phyloP scores from a whole-genome alignment of 2,329 filamentous ascomycete species.

The Triangularia verruculosa region DNA sequence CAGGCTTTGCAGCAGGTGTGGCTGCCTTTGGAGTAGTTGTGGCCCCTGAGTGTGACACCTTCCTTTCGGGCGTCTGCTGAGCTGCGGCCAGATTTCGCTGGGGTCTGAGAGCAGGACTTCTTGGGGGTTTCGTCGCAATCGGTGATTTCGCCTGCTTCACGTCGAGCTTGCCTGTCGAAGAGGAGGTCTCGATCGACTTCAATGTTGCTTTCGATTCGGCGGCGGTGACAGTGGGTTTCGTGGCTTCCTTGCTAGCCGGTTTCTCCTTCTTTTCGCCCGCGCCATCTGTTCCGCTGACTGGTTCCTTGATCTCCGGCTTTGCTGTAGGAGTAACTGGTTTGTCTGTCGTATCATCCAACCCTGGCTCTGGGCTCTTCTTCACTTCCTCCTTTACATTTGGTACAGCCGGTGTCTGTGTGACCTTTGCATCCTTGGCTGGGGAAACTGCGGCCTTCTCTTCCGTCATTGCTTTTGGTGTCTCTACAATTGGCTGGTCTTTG shows the following conservation, averaged over 20 bases:
- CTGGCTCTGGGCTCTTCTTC: slow-evolving; percentile 26
- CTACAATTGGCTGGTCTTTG: slow-evolving; percentile 41
- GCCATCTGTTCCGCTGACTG: neutral
- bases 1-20: slow-evolving; percentile 31
- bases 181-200: slow-evolving; percentile 31
- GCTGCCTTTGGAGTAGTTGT: slow-evolving; percentile 31
- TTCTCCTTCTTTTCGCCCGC: neutral
- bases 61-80: slow-evolving; percentile 38
- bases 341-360: slow-evolving; percentile 31
- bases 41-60: slow-evolving; percentile 34
- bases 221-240: slow-evolving; percentile 18
- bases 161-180: slow-evolving; percentile 32
- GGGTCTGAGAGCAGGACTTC: slow-evolving; percentile 34
- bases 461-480: slow-evolving; percentile 38
- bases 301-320: slow-evolving; percentile 15
- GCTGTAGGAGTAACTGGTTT: slow-evolving; percentile 23
- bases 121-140: slow-evolving; percentile 38
- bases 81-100: slow-evolving; percentile 25
- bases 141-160: slow-evolving; percentile 39
- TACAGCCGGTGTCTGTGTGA: slow-evolving; percentile 22
- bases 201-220: slow-evolving; percentile 12
- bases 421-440: slow-evolving; percentile 28
- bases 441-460: slow-evolving; percentile 9
- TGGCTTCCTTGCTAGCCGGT: slow-evolving; percentile 10
- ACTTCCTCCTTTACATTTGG: slow-evolving; percentile 16